Base-by-base conservation (phyloP, 441 rosid species). In the Euphorbia schlechtendalii region DNA sequence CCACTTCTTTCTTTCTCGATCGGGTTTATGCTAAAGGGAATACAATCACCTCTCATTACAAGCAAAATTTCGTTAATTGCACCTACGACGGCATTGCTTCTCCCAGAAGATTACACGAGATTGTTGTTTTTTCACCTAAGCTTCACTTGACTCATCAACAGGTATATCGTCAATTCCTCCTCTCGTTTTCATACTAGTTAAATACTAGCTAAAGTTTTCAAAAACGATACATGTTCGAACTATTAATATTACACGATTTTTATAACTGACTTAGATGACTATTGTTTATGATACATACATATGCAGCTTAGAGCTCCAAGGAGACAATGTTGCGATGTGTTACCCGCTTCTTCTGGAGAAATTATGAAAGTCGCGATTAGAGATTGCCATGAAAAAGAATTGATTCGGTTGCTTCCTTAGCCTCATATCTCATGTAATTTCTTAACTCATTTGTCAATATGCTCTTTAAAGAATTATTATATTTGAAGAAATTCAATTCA, bases 271-370 rank as follows among this genome's bases (percentile, higher is more conserved):
- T n/a, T n/a, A n/a, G n/a, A n/a, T n/a, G n/a, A 32, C 3, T 32
- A 6, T 32, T 32, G 34, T 32, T 32, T 32, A 32, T 32, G 34
- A 32, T 32, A n/a, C 6, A 3, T 32, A 32, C 6, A 32, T 32
- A 40, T 40, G 11, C 77, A 92, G 98, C 69, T 92, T 77, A 77
- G 58, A 71, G 90, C 89, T 49, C 97, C 93, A 0, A 87, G 96
- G 71, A 74, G 99, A 73, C 94, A 90, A 2, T 93, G 99, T 48
- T 86, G 97, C 76, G 87, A 87, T 46, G 79, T 89, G 21, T 77
- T 89, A 64, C 90, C 88, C 56, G 81, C 96, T 12, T 73, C 82
- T 13, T 68, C 56, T 36, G 77, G 80, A 6, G 57, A 77, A 53
- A 69, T 76, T 41, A 74, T 93, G 89, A 91, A 90, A 65, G 69